Percentiles rank a stretch among this genome's conserved stretches.
Conservation (phyloP, 2,329 filamentous ascomycete genomes). For the Clarireedia homoeocarpa region DNA sequence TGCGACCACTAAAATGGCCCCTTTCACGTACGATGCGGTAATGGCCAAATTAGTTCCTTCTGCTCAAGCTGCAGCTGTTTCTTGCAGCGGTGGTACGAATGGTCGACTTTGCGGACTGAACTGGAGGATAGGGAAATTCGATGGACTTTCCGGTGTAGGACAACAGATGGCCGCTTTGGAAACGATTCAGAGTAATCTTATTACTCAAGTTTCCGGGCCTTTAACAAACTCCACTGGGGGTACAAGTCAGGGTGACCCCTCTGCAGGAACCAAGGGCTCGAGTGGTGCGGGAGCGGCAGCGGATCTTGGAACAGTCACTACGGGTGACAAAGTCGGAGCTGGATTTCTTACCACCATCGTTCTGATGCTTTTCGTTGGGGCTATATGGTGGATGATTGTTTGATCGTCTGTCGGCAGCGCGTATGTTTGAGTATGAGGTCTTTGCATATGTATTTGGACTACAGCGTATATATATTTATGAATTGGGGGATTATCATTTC, state of each 20-base stretch:
- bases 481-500: not conserved
- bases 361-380: slow-evolving; percentile 44
- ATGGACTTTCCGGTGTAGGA: slow-evolving; percentile 42
- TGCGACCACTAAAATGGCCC: slow-evolving; percentile 54
- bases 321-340: slow-evolving; percentile 60
- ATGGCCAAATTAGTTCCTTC: slow-evolving; percentile 48
- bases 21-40: slow-evolving; percentile 46
- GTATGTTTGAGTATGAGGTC: not conserved
- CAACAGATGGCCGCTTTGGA: slow-evolving; percentile 62
- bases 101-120: slow-evolving; percentile 52
- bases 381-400: slow-evolving; percentile 46
- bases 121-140: slow-evolving; percentile 44
- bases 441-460: not conserved
- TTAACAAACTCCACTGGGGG: slow-evolving; percentile 48
- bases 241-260: slow-evolving; percentile 39
- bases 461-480: not conserved
- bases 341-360: slow-evolving; percentile 53
- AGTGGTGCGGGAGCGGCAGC: not conserved
- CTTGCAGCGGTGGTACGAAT: slow-evolving; percentile 52
- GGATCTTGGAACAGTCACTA: slow-evolving; percentile 25
- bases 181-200: slow-evolving; percentile 48
- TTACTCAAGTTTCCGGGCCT: slow-evolving; percentile 36
- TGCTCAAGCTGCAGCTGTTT: slow-evolving; percentile 45
- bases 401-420: not conserved
- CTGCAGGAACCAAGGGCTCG: slow-evolving; percentile 17